Conservation (phyloP, 768 basidiomycete species). For the Termitomyces sp. region DNA sequence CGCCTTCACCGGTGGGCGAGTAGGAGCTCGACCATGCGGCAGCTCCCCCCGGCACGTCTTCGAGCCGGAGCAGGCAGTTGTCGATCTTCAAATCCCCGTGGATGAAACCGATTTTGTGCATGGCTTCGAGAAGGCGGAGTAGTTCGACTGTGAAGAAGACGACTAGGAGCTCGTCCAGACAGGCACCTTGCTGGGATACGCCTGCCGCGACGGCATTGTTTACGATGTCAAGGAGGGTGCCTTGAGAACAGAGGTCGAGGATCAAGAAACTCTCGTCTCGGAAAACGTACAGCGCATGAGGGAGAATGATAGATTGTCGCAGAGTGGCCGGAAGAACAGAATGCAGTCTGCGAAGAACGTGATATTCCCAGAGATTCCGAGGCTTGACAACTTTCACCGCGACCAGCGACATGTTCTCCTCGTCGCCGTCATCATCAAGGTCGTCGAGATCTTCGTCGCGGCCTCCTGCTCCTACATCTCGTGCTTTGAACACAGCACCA, state of each 20-base stretch:
- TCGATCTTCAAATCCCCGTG: slow-evolving; percentile 99
- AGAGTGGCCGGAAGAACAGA: slow-evolving; percentile 53
- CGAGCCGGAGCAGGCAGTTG: slow-evolving; percentile 92
- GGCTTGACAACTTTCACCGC: slow-evolving; percentile 94
- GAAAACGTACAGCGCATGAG: slow-evolving; percentile 80
- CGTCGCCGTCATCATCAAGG: slow-evolving; percentile 45
- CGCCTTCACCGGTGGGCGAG: slow-evolving; percentile 69
- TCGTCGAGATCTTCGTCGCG: slow-evolving; percentile 48
- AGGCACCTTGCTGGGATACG: slow-evolving; percentile 73
- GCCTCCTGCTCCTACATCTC: slow-evolving; percentile 44
- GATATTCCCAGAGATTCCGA: slow-evolving; percentile 88
- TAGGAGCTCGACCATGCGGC: slow-evolving; percentile 74
- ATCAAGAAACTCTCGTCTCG: slow-evolving; percentile 87
- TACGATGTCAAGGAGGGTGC: slow-evolving; percentile 87
- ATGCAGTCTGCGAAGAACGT: slow-evolving; percentile 76
- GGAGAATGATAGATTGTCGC: slow-evolving; percentile 65
- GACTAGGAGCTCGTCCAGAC: slow-evolving; percentile 87
- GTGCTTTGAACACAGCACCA: slow-evolving; percentile 89
- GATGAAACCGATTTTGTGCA: slow-evolving; percentile 82
- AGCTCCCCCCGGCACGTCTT: slow-evolving; percentile 69
- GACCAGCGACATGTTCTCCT: slow-evolving; percentile 51
- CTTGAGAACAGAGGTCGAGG: slow-evolving; percentile 85
- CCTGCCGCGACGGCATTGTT: slow-evolving; percentile 77
- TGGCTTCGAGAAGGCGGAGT: slow-evolving; percentile 71
- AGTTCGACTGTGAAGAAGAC: slow-evolving; percentile 95